These are phyloP conservation scores for Globomyces pollinis-pini DNA, from an alignment of 192 early-diverging fungal genomes.

Conservation along the genomic window DNA sequence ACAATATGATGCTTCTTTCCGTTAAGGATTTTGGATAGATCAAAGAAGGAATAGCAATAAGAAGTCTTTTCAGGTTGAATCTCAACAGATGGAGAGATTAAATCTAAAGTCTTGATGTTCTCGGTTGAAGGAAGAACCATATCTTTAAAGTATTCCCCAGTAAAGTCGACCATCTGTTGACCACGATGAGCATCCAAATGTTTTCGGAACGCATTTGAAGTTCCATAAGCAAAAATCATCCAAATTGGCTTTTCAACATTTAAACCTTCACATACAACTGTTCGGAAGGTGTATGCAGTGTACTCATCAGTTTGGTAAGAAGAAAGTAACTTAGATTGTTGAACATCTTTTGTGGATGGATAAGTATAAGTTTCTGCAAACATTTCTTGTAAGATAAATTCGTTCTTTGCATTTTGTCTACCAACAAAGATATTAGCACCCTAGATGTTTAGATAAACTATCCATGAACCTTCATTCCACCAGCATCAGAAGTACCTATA, in stretches of 20 bases:
- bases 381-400: background rate
- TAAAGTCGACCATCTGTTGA: conserved; percentile 5
- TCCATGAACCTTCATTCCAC: conserved; percentile 10
- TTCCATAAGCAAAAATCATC: conserved; percentile 8
- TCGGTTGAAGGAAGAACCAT: background rate
- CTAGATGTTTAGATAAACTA: background rate
- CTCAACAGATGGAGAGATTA: background rate
- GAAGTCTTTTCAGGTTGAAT: conserved; percentile 1
- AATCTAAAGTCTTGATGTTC: background rate
- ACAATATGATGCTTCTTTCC: conserved; percentile 8
- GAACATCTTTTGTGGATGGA: background rate
- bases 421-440: background rate
- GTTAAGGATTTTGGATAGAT: background rate
- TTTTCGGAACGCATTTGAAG: background rate
- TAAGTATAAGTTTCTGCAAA: background rate
- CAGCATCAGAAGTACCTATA: conserved; percentile 7
- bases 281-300: background rate
- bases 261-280: background rate
- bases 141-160: background rate
- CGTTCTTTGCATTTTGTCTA: background rate
- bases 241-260: background rate
- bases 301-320: background rate
- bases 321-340: background rate
- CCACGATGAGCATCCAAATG: background rate
- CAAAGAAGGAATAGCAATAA: conserved; percentile 7